A percentile compares a stretch with the other conserved stretches of the same genome.
These are phyloP conservation scores for Neofusicoccum kwambonambiense DNA, from an alignment of 2,329 filamentous ascomycete genomes.

Conservation along the genomic window DNA sequence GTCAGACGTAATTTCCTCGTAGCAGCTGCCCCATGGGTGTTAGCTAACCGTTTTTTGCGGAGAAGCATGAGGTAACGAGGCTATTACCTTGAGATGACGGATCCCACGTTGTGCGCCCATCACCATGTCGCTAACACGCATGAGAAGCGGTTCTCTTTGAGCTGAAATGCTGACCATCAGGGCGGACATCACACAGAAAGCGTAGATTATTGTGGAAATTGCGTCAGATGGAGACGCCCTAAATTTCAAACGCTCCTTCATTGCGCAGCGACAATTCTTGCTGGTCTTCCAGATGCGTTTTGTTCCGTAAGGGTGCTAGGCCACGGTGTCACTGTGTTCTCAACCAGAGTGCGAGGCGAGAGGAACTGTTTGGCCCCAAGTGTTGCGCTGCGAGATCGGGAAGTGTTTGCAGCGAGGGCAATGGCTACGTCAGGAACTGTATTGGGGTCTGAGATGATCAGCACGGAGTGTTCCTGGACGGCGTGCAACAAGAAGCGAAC, in stretches of 20 bases:
- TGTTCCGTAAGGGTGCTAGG: no score
- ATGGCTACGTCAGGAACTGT: background rate
- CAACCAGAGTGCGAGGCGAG: background rate
- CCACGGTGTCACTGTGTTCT: no score
- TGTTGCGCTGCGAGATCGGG: background rate
- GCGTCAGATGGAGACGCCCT: no score
- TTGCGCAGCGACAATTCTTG: no score
- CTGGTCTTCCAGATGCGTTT: no score
- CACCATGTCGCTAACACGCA: background rate
- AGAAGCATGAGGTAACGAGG: background rate
- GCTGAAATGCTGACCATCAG: no score
- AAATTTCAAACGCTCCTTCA: no score
- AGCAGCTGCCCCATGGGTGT: conserved; percentile 9
- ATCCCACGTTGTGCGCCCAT: background rate
- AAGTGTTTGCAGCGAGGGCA: background rate
- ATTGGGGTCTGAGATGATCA: background rate
- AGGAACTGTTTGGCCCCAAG: background rate
- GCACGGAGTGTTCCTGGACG: background rate
- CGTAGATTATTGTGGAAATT: no score
- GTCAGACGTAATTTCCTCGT: background rate
- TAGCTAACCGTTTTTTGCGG: background rate
- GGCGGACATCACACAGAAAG: no score
- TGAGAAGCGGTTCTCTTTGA: background rate
- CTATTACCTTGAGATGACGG: background rate
- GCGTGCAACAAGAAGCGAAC: conserved; percentile 4